Evolutionary conservation across 495 filamentous ascomycete genomes (phyloP).

Genomic region (Alectoria sarmentosa): DNA sequence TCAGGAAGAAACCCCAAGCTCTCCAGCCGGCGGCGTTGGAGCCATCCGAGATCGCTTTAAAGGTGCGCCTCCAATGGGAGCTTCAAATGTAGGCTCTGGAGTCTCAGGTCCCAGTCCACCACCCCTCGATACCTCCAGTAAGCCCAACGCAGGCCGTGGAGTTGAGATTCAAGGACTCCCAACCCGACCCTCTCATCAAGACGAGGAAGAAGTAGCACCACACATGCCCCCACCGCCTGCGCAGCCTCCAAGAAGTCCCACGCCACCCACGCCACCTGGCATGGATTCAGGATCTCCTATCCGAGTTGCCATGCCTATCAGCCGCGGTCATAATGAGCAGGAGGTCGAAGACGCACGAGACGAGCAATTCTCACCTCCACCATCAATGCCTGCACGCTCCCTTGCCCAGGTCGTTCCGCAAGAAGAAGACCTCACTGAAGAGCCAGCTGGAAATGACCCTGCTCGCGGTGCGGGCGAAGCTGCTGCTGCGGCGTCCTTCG

Average conservation of each 20-base stretch:
- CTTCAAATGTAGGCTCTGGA: constrained; percentile 40
- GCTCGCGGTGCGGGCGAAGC: constrained; percentile 56
- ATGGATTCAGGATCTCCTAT: constrained; percentile 62
- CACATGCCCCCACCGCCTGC: constrained; percentile 50
- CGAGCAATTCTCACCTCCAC: constrained; percentile 43
- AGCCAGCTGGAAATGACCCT: constrained; percentile 53
- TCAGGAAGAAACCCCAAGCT: constrained; percentile 41
- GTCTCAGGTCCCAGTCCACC: constrained; percentile 51
- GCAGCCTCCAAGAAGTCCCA: constrained; percentile 51
- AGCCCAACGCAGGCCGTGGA: constrained; percentile 49
- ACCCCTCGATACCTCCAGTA: constrained; percentile 51
- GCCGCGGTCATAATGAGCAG: constrained; percentile 50
- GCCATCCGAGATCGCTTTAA: constrained; percentile 73
- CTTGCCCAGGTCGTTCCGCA: constrained; percentile 52
- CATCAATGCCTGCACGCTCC: constrained; percentile 48
- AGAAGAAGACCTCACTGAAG: constrained; percentile 58
- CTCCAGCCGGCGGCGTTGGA: constrained; percentile 53
- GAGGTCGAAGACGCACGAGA: constrained; percentile 45
- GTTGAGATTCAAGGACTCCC: constrained; percentile 70
- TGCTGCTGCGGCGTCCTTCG: constrained; percentile 36
- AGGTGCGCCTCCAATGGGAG: constrained; percentile 59
- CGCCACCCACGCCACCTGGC: constrained; percentile 47
- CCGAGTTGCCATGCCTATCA: constrained; percentile 80
- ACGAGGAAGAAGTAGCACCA: constrained; percentile 44
- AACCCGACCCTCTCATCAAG: constrained; percentile 43